Conservation (phyloP, 2,329 filamentous ascomycete species). For the Rosellinia necatrix region DNA sequence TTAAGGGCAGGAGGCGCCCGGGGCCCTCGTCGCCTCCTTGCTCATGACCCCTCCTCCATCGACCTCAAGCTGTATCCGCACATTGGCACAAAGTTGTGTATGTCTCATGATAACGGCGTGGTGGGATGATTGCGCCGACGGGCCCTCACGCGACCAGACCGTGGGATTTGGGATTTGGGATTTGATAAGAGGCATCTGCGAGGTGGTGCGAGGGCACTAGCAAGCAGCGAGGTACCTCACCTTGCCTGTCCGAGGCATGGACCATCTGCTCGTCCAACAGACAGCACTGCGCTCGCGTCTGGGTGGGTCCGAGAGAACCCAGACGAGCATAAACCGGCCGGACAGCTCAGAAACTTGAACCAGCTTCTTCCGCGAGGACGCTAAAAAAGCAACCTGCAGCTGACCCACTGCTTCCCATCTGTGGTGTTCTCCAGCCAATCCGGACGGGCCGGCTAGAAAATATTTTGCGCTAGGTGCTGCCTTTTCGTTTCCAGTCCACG, state of each 20-base stretch:
- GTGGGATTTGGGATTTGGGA: neutral
- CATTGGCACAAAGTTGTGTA: neutral
- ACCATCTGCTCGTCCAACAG: constrained; percentile 16
- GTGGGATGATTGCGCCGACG: no score
- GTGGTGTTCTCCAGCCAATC: constrained; percentile 18
- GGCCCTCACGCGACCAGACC: neutral
- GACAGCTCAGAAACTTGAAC: constrained; percentile 25
- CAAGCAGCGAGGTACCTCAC: no score
- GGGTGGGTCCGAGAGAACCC: no score
- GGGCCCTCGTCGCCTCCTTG: no score
- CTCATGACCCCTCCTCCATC: neutral
- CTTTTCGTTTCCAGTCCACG: constrained; percentile 1
- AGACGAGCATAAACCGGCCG: constrained; percentile 34
- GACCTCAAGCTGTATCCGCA: no score
- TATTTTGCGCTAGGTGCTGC: constrained; percentile 12
- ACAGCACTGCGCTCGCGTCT: no score
- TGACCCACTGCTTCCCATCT: constrained; percentile 5
- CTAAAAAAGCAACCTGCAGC: neutral
- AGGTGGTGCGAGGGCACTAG: no score
- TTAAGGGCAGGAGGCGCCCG: no score
- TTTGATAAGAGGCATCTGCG: no score
- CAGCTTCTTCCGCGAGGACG: constrained; percentile 24
- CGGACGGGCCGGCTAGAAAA: constrained; percentile 10
- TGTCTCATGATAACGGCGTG: constrained; percentile 18
- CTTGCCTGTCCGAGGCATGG: no score